These are phyloP conservation scores for Metarhizium anisopliae DNA, from an alignment of 2,329 filamentous ascomycete genomes.

Conservation along the genomic window DNA sequence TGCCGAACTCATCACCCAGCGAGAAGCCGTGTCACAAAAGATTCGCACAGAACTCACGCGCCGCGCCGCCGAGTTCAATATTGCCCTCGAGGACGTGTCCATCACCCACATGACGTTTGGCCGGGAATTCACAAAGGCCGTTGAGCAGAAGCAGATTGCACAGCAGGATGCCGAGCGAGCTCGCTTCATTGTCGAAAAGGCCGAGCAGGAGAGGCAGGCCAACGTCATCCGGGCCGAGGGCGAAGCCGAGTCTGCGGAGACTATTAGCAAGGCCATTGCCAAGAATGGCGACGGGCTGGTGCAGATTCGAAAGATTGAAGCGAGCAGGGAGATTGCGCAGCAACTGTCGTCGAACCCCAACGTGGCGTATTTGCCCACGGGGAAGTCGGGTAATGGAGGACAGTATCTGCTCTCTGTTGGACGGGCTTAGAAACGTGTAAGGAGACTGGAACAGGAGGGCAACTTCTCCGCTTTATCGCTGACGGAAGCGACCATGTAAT, in stretches of 20 bases:
- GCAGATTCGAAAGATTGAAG: constrained; percentile 95
- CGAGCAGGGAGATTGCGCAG: constrained; percentile 88
- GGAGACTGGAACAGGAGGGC: background rate
- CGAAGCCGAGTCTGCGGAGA: constrained; percentile 93
- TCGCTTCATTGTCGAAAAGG: constrained; percentile 95
- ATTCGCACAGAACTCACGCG: constrained; percentile 88
- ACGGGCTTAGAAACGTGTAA: constrained; percentile 22
- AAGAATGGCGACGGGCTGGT: constrained; percentile 91
- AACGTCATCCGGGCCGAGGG: constrained; percentile 98
- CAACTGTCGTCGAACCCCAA: constrained; percentile 87
- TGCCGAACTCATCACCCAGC: constrained; percentile 96
- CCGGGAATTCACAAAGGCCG: constrained; percentile 95
- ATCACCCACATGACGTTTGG: constrained; percentile 99
- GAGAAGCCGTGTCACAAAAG: constrained; percentile 90
- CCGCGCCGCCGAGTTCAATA: constrained; percentile 96
- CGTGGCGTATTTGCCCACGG: constrained; percentile 85
- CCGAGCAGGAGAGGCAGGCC: constrained; percentile 96
- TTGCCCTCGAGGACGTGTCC: constrained; percentile 94
- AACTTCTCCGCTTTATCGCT: constrained; percentile 8
- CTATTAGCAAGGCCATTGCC: constrained; percentile 85
- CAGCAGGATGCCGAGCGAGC: constrained; percentile 98
- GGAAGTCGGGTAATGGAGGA: constrained; percentile 50
- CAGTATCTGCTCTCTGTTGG: constrained; percentile 46
- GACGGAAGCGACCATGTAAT: constrained; percentile 24
- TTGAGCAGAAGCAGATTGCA: constrained; percentile 99